These are phyloP conservation scores for Boletus rubescentipes DNA, from an alignment of 768 basidiomycete species.

Conservation along the genomic window DNA sequence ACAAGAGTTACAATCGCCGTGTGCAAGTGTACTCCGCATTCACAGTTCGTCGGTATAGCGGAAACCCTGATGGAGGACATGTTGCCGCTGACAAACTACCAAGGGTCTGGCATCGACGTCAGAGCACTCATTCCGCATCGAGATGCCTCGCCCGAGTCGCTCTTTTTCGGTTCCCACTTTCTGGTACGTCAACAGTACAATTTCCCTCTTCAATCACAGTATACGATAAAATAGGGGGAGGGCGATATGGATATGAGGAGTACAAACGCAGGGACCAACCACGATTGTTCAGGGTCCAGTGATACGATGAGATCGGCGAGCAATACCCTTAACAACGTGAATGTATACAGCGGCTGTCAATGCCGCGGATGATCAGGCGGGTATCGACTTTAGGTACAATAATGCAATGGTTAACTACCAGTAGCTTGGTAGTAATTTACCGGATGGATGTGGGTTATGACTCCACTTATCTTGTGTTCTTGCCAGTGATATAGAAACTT, in stretches of 20 bases:
- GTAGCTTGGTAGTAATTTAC: not conserved
- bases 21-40: not conserved
- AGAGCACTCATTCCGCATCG: not conserved
- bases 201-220: not conserved
- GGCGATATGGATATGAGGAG: constrained; percentile 2
- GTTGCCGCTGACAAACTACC: no score
- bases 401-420: not conserved
- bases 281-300: constrained; percentile 20
- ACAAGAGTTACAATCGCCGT: not conserved
- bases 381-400: constrained; percentile 10
- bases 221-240: not conserved
- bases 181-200: constrained; percentile 6
- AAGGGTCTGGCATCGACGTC: not conserved
- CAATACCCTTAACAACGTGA: constrained; percentile 18
- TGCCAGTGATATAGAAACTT: not conserved
- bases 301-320: constrained; percentile 18
- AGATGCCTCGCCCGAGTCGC: not conserved
- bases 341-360: constrained; percentile 1
- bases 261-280: constrained; percentile 2
- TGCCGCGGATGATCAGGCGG: not conserved
- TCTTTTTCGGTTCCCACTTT: not conserved
- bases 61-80: not conserved
- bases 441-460: not conserved
- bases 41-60: not conserved
- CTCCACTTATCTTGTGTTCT: constrained; percentile 1